Evolutionary conservation across 768 basidiomycete species (phyloP).

Genomic region (Boletus speciosus): DNA sequence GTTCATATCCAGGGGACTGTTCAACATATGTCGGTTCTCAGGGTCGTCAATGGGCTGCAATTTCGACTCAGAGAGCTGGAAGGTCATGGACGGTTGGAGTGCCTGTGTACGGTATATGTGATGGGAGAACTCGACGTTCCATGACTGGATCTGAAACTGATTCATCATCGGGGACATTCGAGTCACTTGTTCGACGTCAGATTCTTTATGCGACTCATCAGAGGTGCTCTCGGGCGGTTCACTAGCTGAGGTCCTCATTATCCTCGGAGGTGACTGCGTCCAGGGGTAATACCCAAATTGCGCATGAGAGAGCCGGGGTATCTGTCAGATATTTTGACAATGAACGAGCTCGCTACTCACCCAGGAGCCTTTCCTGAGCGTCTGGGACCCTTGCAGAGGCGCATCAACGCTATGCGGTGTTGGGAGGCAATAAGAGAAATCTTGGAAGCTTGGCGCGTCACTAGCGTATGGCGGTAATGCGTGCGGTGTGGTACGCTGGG

Average conservation of each 20-base stretch:
- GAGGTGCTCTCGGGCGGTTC: conserved; percentile 29
- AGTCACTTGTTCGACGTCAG: conserved; percentile 8
- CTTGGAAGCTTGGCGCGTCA: conserved; percentile 11
- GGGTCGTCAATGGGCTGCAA: conserved; percentile 27
- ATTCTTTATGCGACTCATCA: conserved; percentile 28
- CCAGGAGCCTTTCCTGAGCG: conserved; percentile 25
- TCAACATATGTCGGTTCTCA: conserved; percentile 22
- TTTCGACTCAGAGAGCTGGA: conserved; percentile 25
- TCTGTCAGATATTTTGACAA: conserved; percentile 16
- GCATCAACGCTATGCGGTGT: conserved; percentile 10
- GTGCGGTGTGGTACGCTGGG: conserved; percentile 29
- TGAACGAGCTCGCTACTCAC: conserved; percentile 11
- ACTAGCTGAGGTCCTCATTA: conserved; percentile 25
- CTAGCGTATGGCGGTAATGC: conserved; percentile 12
- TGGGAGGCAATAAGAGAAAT: conserved; percentile 8
- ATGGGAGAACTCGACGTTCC: conserved; percentile 2
- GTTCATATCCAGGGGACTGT: conserved; percentile 13
- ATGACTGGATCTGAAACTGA: too few relatives aligned
- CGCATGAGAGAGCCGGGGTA: conserved; percentile 18
- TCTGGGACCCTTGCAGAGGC: conserved; percentile 9
- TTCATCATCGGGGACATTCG: too few relatives aligned
- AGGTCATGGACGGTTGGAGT: conserved; percentile 29
- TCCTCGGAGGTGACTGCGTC: conserved; percentile 10
- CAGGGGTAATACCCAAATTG: conserved; percentile 12
- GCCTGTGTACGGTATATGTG: conserved; percentile 10